Conservation (phyloP, 2,329 filamentous ascomycete genomes). For the Pyricularia grisea region DNA sequence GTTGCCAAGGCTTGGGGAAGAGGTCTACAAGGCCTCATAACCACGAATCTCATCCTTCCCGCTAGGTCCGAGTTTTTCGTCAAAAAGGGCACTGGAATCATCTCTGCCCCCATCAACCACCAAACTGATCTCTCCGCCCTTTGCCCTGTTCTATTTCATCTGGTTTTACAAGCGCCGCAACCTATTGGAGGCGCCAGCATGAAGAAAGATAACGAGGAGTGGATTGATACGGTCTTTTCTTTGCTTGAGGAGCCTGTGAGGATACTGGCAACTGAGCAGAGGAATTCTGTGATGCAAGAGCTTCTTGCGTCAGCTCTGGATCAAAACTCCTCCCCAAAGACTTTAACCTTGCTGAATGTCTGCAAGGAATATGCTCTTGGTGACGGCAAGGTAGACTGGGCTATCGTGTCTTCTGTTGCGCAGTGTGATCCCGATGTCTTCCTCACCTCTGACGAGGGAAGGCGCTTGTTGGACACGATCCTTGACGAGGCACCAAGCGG, state of each 20-base stretch:
- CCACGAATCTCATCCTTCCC: conserved; percentile 41
- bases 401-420: conserved; percentile 28
- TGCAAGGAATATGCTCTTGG: conserved; percentile 32
- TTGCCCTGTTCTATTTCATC: conserved; percentile 34
- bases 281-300: conserved; percentile 15
- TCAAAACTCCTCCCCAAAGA: conserved; percentile 22
- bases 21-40: conserved; percentile 39
- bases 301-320: conserved; percentile 23
- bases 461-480: conserved; percentile 27
- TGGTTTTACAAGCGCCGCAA: conserved; percentile 23
- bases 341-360: conserved; percentile 29
- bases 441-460: conserved; percentile 25
- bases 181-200: conserved; percentile 26
- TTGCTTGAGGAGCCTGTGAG: conserved; percentile 18
- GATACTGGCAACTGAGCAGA: conserved; percentile 10
- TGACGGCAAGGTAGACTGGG: conserved; percentile 28
- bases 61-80: conserved; percentile 37
- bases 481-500: conserved; percentile 16
- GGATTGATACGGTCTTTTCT: conserved; percentile 28
- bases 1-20: conserved; percentile 30
- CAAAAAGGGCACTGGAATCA: conserved; percentile 27
- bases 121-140: conserved; percentile 25
- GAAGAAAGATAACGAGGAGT: conserved; percentile 27
- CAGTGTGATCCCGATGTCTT: conserved; percentile 39
- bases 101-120: conserved; percentile 30